A percentile compares a stretch with the other conserved stretches of the same genome.
These are phyloP conservation scores for Backusella luteola DNA, from an alignment of 192 early-diverging fungal genomes.

Conservation along the genomic window DNA sequence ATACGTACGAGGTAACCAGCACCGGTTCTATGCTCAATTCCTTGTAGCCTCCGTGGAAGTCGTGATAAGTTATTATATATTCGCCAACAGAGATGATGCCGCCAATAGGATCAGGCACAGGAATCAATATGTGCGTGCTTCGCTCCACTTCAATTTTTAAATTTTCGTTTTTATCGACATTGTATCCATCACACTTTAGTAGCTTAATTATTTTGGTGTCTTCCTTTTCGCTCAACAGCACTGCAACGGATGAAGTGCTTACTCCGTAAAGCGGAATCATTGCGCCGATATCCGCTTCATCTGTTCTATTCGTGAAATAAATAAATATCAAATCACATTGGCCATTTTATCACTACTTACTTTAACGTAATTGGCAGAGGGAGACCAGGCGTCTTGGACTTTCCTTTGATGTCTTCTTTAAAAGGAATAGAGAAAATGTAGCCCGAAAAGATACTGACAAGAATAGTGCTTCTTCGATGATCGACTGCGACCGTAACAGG, in stretches of 20 bases:
- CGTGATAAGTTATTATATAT: constrained; percentile 52
- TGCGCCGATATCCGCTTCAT: constrained; percentile 53
- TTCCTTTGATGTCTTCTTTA: not conserved
- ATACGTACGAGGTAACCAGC: constrained; percentile 43
- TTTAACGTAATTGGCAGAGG: not conserved
- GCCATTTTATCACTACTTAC: constrained; percentile 14
- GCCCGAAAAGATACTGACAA: constrained; percentile 2
- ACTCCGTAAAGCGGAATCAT: constrained; percentile 46
- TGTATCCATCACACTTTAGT: constrained; percentile 50
- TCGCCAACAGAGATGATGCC: constrained; percentile 58
- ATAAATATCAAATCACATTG: not conserved
- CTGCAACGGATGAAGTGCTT: constrained; percentile 41
- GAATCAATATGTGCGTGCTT: constrained; percentile 49
- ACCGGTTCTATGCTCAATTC: constrained; percentile 46
- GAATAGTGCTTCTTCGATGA: not conserved
- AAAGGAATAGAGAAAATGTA: constrained; percentile 8
- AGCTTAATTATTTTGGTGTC: constrained; percentile 50
- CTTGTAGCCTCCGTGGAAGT: constrained; percentile 23
- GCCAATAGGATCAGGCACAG: constrained; percentile 57
- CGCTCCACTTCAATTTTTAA: constrained; percentile 37
- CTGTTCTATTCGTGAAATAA: constrained; percentile 31
- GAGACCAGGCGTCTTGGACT: not conserved
- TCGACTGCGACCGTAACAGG: not conserved
- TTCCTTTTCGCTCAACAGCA: constrained; percentile 60
- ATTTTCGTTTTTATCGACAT: not conserved